A percentile compares a stretch with the other conserved stretches of the same genome.
Conservation (phyloP, 208 protist genomes). For the Leishmania guyanensis region DNA sequence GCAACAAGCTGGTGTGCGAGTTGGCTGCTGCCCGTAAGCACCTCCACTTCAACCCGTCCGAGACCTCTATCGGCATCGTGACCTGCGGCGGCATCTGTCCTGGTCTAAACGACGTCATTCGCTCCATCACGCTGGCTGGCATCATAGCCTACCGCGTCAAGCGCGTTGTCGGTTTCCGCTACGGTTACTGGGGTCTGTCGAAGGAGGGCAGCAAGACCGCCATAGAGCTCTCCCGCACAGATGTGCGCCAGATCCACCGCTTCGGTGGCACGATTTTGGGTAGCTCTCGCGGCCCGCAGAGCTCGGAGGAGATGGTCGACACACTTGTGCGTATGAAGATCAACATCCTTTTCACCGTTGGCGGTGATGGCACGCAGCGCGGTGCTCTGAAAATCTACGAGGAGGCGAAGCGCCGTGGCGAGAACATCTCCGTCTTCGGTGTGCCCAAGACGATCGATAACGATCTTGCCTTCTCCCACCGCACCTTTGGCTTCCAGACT, state of each 20-base stretch:
- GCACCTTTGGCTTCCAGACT: constrained; percentile 95
- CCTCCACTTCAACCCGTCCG: constrained; percentile 89
- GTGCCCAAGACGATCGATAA: constrained; percentile 97
- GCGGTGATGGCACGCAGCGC: constrained; percentile 95
- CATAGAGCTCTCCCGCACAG: constrained; percentile 78
- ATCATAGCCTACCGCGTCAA: constrained; percentile 89
- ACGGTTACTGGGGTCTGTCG: constrained; percentile 93
- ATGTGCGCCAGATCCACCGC: constrained; percentile 90
- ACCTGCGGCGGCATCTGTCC: constrained; percentile 97
- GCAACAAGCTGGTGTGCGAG: constrained; percentile 70
- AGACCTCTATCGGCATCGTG: constrained; percentile 92
- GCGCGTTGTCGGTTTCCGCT: constrained; percentile 92
- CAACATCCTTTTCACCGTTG: constrained; percentile 94
- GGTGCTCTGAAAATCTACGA: constrained; percentile 83
- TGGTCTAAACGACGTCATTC: constrained; percentile 95
- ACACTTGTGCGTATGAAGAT: constrained; percentile 81
- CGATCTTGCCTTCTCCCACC: constrained; percentile 93
- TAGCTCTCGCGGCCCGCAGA: constrained; percentile 90
- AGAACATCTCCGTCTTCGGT: constrained; percentile 92
- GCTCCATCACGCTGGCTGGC: constrained; percentile 84
- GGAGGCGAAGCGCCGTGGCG: constrained; percentile 76
- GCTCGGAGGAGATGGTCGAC: constrained; percentile 91
- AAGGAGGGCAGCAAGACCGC: constrained; percentile 87
- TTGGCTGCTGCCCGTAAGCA: constrained; percentile 80
- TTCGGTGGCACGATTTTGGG: constrained; percentile 94